These are phyloP conservation scores for Penicillium sumatraense DNA, from an alignment of 2,329 filamentous ascomycete genomes.

Conservation along the genomic window DNA sequence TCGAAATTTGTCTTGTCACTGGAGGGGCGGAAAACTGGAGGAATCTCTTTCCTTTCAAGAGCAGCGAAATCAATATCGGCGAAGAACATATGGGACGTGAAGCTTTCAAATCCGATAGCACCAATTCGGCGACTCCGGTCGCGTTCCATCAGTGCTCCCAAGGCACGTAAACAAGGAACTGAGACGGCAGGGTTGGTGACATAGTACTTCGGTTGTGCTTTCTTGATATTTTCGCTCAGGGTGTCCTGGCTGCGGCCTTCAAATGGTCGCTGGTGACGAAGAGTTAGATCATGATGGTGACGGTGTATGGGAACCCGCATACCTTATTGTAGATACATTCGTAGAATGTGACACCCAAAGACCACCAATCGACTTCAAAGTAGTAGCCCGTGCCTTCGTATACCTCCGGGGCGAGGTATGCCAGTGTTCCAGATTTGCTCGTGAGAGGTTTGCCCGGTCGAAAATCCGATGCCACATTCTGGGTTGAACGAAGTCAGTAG, in stretches of 20 bases:
- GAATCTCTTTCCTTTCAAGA: constrained; percentile 82
- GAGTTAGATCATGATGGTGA: constrained; percentile 34
- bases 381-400: constrained; percentile 90
- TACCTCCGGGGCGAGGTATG: constrained; percentile 94
- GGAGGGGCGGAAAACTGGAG: constrained; percentile 89
- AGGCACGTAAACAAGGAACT: constrained; percentile 84
- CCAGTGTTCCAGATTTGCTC: constrained; percentile 95
- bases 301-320: background rate
- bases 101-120: constrained; percentile 78
- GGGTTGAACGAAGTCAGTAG: constrained; percentile 7
- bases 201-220: constrained; percentile 83
- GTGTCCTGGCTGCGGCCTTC: constrained; percentile 85
- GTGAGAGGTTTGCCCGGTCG: constrained; percentile 80
- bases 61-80: constrained; percentile 79
- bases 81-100: constrained; percentile 90
- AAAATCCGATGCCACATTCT: constrained; percentile 97
- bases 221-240: constrained; percentile 78
- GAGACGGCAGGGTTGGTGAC: constrained; percentile 90
- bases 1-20: constrained; percentile 99
- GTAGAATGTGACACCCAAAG: constrained; percentile 95
- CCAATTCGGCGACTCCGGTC: constrained; percentile 83
- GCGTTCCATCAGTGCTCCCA: constrained; percentile 79
- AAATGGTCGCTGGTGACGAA: constrained; percentile 73
- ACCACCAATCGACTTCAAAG: constrained; percentile 97
- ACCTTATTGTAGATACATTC: constrained; percentile 99